Conservation (phyloP, 352 stramenopile genomes). For the Pythium myriotylum region DNA sequence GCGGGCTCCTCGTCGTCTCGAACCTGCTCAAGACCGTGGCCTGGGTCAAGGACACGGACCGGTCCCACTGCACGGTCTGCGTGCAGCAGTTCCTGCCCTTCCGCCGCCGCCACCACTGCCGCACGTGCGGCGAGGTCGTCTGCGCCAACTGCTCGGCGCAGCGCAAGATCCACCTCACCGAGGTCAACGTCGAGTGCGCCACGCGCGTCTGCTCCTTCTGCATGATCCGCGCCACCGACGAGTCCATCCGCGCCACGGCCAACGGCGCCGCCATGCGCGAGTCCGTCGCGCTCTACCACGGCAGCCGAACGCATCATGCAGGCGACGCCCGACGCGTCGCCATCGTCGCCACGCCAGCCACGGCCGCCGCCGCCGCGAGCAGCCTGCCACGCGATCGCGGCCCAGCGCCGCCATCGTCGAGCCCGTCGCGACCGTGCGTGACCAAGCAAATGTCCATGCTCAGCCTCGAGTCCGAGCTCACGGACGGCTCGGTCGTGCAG, state of each 20-base stretch:
- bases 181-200: constrained; percentile 79
- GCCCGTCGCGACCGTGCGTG: constrained; percentile 1
- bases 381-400: too few relatives aligned
- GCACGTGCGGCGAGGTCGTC: constrained; percentile 79
- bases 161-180: constrained; percentile 68
- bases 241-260: constrained; percentile 49
- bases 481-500: constrained; percentile 62
- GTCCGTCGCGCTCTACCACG: constrained; percentile 31
- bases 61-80: constrained; percentile 81
- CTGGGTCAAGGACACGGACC: constrained; percentile 70
- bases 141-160: constrained; percentile 75
- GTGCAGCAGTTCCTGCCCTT: constrained; percentile 83
- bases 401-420: too few relatives aligned
- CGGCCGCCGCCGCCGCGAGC: neutral
- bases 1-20: constrained; percentile 65
- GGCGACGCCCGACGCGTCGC: neutral
- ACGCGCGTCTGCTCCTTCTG: constrained; percentile 83
- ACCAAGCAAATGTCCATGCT: constrained; percentile 54
- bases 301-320: constrained; percentile 3
- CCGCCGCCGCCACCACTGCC: constrained; percentile 75
- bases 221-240: constrained; percentile 74
- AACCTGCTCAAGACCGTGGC: constrained; percentile 70
- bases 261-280: constrained; percentile 50
- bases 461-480: constrained; percentile 66
- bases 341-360: constrained; percentile 8